Evolutionary conservation across 1,284 basidiomycete species (phyloP), one percentile per base, ranked within the genome.

Genomic region (Cryptococcus hybrid): DNA sequence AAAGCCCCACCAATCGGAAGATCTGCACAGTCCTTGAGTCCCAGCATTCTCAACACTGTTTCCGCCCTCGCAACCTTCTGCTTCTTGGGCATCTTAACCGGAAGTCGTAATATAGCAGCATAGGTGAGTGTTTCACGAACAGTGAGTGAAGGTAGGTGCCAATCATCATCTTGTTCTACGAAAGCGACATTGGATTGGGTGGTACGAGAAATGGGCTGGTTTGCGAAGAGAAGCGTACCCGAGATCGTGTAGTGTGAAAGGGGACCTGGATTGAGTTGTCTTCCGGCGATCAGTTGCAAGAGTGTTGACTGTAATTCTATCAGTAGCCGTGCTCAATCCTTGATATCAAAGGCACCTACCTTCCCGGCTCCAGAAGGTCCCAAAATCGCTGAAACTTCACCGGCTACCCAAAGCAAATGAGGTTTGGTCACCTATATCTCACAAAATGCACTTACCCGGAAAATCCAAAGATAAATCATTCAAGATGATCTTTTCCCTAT

Each of bases 101-200:
- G 79, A 12, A 84, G 65, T n/a, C 82, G 71, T 18, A 84, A 71
- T 55, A 75, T 78, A 0, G 82, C 82, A 1, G 83, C 82, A 60
- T 81, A 84, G 0, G 78, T 75, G 3, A 84, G 66, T 15, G 70
- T 74, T 60, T 73, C 71, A 15, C 74, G 55, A 0, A 82, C 81
- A 5, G 82, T 83, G 2, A 81, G 67, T 4, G 76, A 78, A 0
- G 80, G 79, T 3, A 83, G 67, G 63, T 80, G 80, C 68, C 79
- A 80, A 51, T 80, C 78, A 55, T 84, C 82, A 50, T 82, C 82
- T 69, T 83, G 82, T 57, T 83, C 80, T 6, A 83, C 81, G 57
- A 82, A 83, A 0, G 80, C 81, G 18, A 82, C 73, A 35, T 80
- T 74, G 34, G 70, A 75, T 58, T 68, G 73, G 13, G 70, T 61